Base-by-base conservation (phyloP, 2,329 filamentous ascomycete species). In the Calonectria pseudoreteaudii region DNA sequence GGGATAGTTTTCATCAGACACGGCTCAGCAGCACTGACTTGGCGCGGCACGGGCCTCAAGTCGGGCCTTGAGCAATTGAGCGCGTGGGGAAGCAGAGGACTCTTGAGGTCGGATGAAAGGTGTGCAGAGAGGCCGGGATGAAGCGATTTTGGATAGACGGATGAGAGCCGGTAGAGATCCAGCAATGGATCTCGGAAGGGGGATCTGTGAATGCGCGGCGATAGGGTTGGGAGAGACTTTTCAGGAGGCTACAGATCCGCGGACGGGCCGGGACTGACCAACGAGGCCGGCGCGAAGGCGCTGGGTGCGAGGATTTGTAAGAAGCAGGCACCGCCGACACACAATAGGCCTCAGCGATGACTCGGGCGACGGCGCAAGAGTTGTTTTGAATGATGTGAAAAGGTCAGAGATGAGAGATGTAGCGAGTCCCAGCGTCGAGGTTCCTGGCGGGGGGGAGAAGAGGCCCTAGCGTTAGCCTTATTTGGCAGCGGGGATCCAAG, bases 401-500 rank as follows among this genome's bases (percentile, higher is more conserved):
- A 65, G 38, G 60, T 31, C 26, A 49, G 20, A 49, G 60, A 65
- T 9, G 60, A 26, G 30, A 65, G 60, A 49, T 65, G 13, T 49
- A 65, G 34, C 34, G 56, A 62, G 34, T 26, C 56, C 60, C 41
- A 18, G 26, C 8, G 36, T 65, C 38, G 60, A 65, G 60, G 60
- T 65, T 65, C 38, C 60, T 65, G 60, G 56, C 56, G 56, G 41
- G 38, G 60, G 41, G 60, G 18, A 28, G 10, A 18, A 49, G 44
- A 49, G 60, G 60, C 60, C 60, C 41, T 65, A 65, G 60, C 60
- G 60, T 65, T 65, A 31, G 60, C 60, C 38, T 65, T 65, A 49
- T 36, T 26, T 65, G 60, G 56, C 56, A 23, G 56, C 56, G 34
- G 56, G 50, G 56, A 16, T 30, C 26, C 56, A 28, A 41, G 56